Conservation (phyloP, 176 grass and related monocot genomes). For the Oryza glumipatula region DNA sequence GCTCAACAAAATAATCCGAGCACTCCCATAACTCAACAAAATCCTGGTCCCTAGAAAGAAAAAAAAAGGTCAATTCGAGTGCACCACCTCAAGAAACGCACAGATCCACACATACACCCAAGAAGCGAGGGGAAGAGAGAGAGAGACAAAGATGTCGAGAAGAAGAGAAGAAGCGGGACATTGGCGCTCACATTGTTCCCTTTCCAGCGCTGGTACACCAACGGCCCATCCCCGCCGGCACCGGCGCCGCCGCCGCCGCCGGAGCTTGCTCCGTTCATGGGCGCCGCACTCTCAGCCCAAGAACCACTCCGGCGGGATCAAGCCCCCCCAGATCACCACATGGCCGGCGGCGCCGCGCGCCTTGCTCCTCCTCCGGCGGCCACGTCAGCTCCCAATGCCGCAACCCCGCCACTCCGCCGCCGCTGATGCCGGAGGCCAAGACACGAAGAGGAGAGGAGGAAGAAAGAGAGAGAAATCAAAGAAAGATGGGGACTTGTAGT, state of each 20-base stretch:
- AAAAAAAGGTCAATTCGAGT: neutral
- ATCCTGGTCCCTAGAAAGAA: neutral
- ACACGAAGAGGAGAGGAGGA: neutral
- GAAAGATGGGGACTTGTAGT: constrained; percentile 40
- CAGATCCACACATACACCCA: constrained; percentile 44
- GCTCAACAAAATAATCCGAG: constrained; percentile 21
- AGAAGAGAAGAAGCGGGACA: neutral
- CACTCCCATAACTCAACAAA: constrained; percentile 3
- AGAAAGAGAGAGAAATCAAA: neutral
- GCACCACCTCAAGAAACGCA: neutral
- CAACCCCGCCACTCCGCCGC: constrained; percentile 44
- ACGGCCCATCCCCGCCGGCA: constrained; percentile 34
- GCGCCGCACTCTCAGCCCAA: constrained; percentile 16
- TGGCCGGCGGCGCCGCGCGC: constrained; percentile 4
- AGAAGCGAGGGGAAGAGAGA: neutral
- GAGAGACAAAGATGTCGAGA: neutral
- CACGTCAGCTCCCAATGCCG: constrained; percentile 33
- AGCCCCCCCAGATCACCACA: constrained; percentile 35
- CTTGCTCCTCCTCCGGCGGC: neutral
- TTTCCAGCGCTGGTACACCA: constrained; percentile 67
- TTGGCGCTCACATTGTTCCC: constrained; percentile 58
- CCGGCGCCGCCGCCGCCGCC: constrained; percentile 2
- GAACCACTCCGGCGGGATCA: constrained; percentile 36
- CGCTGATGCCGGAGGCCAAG: constrained; percentile 41
- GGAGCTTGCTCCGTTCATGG: constrained; percentile 48